Percentiles rank a stretch among this genome's conserved stretches.
phyloP scores from a whole-genome alignment of 768 basidiomycete genomes.

The Mycena latifolia region DNA sequence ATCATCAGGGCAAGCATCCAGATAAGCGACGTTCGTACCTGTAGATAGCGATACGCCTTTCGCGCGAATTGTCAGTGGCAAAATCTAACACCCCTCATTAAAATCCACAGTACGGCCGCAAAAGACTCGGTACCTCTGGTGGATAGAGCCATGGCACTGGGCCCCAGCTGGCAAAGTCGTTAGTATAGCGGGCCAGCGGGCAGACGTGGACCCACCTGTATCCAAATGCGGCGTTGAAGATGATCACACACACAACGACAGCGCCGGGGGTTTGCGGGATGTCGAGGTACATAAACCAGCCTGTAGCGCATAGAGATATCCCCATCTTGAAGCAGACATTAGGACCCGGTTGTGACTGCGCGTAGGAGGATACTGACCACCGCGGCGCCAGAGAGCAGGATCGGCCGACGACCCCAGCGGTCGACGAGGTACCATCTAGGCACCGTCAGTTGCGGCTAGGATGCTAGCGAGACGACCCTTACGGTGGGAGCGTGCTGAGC shows the following conservation, averaged over 20 bases:
- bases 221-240: constrained; percentile 95
- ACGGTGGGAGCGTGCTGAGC: constrained; percentile 87
- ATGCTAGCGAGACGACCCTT: constrained; percentile 14
- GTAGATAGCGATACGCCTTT: constrained; percentile 96
- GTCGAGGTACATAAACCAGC: constrained; percentile 96
- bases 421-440: constrained; percentile 94
- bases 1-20: too few species aligned
- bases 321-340: constrained; percentile 71
- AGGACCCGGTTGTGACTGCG: not conserved
- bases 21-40: constrained; percentile 73
- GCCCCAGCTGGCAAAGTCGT: constrained; percentile 69
- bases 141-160: constrained; percentile 91
- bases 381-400: constrained; percentile 87
- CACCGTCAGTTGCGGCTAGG: constrained; percentile 6
- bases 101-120: not conserved
- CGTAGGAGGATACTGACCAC: constrained; percentile 58
- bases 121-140: constrained; percentile 66
- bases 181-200: not conserved
- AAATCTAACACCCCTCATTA: constrained; percentile 64
- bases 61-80: constrained; percentile 88
- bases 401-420: constrained; percentile 87
- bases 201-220: constrained; percentile 66
- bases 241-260: constrained; percentile 88
- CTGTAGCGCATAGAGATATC: constrained; percentile 79
- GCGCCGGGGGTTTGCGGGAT: constrained; percentile 85